Evolutionary conservation across 2,329 filamentous ascomycete genomes (phyloP).

Genomic region (Xylariaceae sp.): DNA sequence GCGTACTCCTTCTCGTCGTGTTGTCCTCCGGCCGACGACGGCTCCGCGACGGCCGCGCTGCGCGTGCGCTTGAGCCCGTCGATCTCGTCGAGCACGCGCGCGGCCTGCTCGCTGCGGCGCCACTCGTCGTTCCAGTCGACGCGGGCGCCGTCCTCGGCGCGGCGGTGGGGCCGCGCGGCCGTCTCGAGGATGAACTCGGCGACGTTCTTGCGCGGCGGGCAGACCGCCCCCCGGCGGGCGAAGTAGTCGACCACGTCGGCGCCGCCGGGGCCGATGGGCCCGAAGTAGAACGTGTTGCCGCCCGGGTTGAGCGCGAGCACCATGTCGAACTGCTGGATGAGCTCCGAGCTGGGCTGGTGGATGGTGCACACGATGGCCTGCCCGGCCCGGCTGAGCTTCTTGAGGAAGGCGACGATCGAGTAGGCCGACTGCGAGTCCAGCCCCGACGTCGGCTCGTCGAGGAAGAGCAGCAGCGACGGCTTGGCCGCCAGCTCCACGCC

Average conservation of each 20-base stretch:
- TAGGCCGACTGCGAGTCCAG: constrained; percentile 63
- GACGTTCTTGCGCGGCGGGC: constrained; percentile 48
- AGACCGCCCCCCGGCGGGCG: constrained; percentile 54
- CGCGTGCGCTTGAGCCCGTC: constrained; percentile 42
- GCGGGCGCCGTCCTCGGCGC: constrained; percentile 28
- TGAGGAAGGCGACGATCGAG: constrained; percentile 60
- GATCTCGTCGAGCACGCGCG: constrained; percentile 55
- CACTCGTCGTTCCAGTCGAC: constrained; percentile 72
- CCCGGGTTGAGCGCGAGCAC: constrained; percentile 61
- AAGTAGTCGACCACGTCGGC: constrained; percentile 61
- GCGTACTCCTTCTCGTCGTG: constrained; percentile 55
- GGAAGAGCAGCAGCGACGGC: constrained; percentile 58
- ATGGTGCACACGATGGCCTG: constrained; percentile 70
- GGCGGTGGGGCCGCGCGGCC: constrained; percentile 27
- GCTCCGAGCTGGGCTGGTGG: constrained; percentile 61
- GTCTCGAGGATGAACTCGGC: constrained; percentile 44
- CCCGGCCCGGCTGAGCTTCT: constrained; percentile 58
- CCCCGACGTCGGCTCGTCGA: constrained; percentile 66
- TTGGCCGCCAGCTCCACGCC: constrained; percentile 67
- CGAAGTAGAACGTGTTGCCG: constrained; percentile 68
- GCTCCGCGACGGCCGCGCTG: constrained; percentile 11
- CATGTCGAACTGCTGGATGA: constrained; percentile 69
- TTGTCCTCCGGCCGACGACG: constrained; percentile 31
- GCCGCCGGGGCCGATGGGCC: constrained; percentile 61
- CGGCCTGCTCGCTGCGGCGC: constrained; percentile 56